Evolutionary conservation across 768 basidiomycete genomes (phyloP), one percentile per base, ranked within the genome.

Genomic region (Hebeloma cylindrosporum): DNA sequence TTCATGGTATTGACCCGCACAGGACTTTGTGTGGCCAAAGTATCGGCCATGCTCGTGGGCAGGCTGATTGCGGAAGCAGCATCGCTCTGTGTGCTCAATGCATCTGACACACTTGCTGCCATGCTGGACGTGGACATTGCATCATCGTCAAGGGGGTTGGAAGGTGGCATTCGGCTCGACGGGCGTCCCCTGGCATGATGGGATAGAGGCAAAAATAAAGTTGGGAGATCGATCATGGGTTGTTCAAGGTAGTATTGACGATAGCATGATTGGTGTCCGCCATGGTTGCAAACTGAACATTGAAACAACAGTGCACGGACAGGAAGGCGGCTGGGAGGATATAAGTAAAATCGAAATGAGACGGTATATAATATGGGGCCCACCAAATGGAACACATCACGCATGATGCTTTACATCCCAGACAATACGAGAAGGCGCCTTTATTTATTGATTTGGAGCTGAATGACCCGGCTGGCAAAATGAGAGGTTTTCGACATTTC

Each of bases 211-310:
- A 57, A 16, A 59, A 47, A 34, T 9, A 63, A 41, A 30, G 53
- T 46, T 3, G 71, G 65, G 8, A 84, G 60, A 21, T 74, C 72
- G 8, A 76, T 61, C 74, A 81, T 74, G 1, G 82, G 80, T 16
- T 74, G 77, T 28, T 73, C 69, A 51, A 75, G 66, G 55, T 88
- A 87, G 57, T 82, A 89, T 22, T 71, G 68, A 28, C 79, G 74
- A 54, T 88, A 90, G 63, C 90, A 93, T 14, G 75, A 72, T 52
- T 85, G 83, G 52, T 93, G 90, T 0, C 89, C 89, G 0, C 90
- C 90, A 50, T 93, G 90, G 31, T 76, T 67, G 59, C 90, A 93
- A 1, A 85, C 66, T 0, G 85, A 75, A 60, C 90, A 92, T 40
- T 83, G 81, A 59, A 90, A 85, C 2, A 88, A 63, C 4, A 89